phyloP scores from a whole-genome alignment of 805 yeast genomes.

The Lipomyces orientalis region DNA sequence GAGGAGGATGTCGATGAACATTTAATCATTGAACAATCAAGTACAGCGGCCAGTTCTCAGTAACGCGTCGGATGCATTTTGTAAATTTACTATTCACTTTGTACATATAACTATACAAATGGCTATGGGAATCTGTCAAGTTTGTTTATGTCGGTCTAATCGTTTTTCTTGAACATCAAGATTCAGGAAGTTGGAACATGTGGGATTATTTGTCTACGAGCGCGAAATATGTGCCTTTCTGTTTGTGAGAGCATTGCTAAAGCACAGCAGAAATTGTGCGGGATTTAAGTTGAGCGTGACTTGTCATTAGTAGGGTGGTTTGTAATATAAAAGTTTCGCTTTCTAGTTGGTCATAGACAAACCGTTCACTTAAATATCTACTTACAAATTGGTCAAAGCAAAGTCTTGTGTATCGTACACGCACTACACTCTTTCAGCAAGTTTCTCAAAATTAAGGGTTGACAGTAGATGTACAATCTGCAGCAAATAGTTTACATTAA shows the following conservation, averaged over 20 bases:
- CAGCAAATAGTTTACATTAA: slow-evolving; percentile 1
- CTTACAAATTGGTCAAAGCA: neutral
- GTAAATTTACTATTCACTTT: neutral
- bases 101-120: neutral
- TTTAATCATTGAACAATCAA: neutral
- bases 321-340: neutral
- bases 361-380: neutral
- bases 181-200: slow-evolving; percentile 56
- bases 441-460: neutral
- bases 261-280: slow-evolving; percentile 42
- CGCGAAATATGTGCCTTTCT: slow-evolving; percentile 50
- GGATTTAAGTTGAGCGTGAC: slow-evolving; percentile 60
- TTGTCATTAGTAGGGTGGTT: slow-evolving; percentile 50
- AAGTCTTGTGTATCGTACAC: neutral
- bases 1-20: slow-evolving; percentile 19
- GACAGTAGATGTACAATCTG: neutral
- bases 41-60: neutral
- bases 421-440: neutral
- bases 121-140: neutral
- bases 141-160: neutral
- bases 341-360: neutral
- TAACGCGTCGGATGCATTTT: neutral
- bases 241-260: neutral
- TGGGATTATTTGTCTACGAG: slow-evolving; percentile 78
- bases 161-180: neutral